Percentiles rank a stretch among this genome's conserved stretches.
These are phyloP conservation scores for Triticum dicoccoides DNA, from an alignment of 176 grass and related monocot genomes.

Conservation along the genomic window DNA sequence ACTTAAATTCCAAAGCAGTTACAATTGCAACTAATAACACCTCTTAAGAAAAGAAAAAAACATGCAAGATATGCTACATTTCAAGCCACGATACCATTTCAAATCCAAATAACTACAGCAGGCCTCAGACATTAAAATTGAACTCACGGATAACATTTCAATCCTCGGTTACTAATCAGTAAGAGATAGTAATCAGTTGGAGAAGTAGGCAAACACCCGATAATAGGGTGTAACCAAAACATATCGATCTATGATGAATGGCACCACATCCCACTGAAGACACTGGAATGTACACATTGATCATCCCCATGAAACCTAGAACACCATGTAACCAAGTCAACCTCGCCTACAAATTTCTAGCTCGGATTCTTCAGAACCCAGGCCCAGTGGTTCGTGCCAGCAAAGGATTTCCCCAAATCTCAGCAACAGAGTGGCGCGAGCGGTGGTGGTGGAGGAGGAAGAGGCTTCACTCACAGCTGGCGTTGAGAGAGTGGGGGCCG, in stretches of 20 bases:
- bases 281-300: neutral
- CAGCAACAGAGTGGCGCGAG: neutral
- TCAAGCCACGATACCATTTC: neutral
- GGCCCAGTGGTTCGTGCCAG: neutral
- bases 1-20: neutral
- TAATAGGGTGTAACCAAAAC: neutral
- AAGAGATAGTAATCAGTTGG: neutral
- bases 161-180: neutral
- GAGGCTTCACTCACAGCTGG: conserved; percentile 45
- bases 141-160: neutral
- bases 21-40: neutral
- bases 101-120: neutral
- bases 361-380: neutral
- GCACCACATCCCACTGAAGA: neutral
- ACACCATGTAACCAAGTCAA: neutral
- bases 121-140: neutral
- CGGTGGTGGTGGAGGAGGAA: neutral
- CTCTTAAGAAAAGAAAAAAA: neutral
- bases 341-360: neutral
- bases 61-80: neutral
- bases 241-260: neutral
- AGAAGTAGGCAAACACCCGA: neutral
- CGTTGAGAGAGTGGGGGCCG: conserved; percentile 41
- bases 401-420: conserved; percentile 25
- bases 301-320: conserved; percentile 19